Percentiles rank a stretch among this genome's conserved stretches.
phyloP scores from a whole-genome alignment of 2,329 filamentous ascomycete genomes.

The Periconia sp. region DNA sequence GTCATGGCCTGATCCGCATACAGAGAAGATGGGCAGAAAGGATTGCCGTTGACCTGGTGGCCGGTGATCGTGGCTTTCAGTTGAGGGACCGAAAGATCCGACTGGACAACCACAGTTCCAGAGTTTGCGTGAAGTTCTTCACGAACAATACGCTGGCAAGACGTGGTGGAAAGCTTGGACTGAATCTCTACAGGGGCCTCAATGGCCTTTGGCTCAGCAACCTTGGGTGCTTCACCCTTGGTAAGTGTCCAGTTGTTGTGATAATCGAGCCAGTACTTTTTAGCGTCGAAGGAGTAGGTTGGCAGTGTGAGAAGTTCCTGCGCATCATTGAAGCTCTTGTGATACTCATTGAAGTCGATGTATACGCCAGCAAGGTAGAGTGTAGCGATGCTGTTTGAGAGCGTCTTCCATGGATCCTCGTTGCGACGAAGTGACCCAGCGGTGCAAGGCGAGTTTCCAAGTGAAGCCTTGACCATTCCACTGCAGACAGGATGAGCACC shows the following conservation, averaged over 20 bases:
- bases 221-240: constrained; percentile 62
- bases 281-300: constrained; percentile 68
- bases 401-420: constrained; percentile 65
- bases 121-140: constrained; percentile 65
- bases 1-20: constrained; percentile 68
- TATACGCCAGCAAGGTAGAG: constrained; percentile 64
- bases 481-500: constrained; percentile 73
- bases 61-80: constrained; percentile 64
- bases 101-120: constrained; percentile 64
- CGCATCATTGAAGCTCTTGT: constrained; percentile 60
- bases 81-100: constrained; percentile 65
- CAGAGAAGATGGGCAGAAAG: constrained; percentile 65
- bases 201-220: constrained; percentile 43
- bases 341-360: constrained; percentile 72
- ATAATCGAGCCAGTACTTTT: constrained; percentile 74
- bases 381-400: constrained; percentile 59
- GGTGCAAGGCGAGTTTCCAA: constrained; percentile 57
- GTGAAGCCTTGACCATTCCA: constrained; percentile 67
- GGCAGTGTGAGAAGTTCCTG: constrained; percentile 67
- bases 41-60: constrained; percentile 68
- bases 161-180: constrained; percentile 63
- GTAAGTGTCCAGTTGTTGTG: constrained; percentile 70
- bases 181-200: constrained; percentile 48
- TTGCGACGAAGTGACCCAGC: constrained; percentile 64
- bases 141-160: constrained; percentile 64